Evolutionary conservation across 1,284 basidiomycete genomes (phyloP).

Genomic region (Fomitopsis schrenkii): DNA sequence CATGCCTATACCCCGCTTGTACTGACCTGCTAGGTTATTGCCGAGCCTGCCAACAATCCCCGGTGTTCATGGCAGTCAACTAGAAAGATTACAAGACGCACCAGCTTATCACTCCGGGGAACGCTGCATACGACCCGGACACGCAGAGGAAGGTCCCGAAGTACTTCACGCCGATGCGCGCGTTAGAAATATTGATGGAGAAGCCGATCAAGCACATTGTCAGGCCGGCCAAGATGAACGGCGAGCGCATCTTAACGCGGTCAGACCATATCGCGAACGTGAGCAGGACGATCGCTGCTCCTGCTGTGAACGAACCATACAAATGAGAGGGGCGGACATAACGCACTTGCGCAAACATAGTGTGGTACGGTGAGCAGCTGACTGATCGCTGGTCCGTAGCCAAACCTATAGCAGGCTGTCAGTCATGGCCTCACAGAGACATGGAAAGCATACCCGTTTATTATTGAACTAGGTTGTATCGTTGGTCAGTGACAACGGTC

Average conservation of each 20-base stretch:
- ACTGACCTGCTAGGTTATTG: no score
- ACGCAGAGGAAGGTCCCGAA: slow-evolving; percentile 66
- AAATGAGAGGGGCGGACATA: neutral
- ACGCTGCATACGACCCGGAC: slow-evolving; percentile 53
- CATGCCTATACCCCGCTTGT: no score
- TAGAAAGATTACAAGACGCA: slow-evolving; percentile 22
- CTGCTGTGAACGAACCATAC: neutral
- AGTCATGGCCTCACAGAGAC: neutral
- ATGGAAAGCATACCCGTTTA: slow-evolving; percentile 37
- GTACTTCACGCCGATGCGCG: slow-evolving; percentile 51
- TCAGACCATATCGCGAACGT: slow-evolving; percentile 59
- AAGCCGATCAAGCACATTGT: slow-evolving; percentile 55
- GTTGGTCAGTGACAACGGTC: neutral
- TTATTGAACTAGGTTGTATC: slow-evolving; percentile 47
- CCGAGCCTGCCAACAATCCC: no score
- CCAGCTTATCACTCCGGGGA: slow-evolving; percentile 70
- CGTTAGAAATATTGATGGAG: slow-evolving; percentile 58
- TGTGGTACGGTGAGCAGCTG: slow-evolving; percentile 70
- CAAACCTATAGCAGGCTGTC: slow-evolving; percentile 38
- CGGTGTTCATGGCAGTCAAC: no score
- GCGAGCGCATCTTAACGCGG: slow-evolving; percentile 48
- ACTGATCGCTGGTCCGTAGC: slow-evolving; percentile 49
- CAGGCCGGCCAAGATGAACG: slow-evolving; percentile 56
- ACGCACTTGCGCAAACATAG: slow-evolving; percentile 54
- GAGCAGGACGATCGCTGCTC: slow-evolving; percentile 47